phyloP scores from a whole-genome alignment of 345 rosid genomes.

The Camelina sativa region DNA sequence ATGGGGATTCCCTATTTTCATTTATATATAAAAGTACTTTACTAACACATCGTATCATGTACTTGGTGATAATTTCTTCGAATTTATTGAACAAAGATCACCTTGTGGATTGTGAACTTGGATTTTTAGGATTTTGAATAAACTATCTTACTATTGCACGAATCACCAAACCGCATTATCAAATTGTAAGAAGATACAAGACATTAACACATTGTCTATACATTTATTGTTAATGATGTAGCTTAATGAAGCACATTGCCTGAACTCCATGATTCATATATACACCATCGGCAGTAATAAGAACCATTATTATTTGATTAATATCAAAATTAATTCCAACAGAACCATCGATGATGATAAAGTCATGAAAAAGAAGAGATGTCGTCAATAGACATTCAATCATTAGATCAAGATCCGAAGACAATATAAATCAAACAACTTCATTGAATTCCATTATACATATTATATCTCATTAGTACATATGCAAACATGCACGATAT shows the following conservation, averaged over 20 bases:
- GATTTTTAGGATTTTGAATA: neutral
- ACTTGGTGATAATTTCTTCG: no score
- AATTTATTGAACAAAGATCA: no score
- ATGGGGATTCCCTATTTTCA: no score
- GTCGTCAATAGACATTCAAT: neutral
- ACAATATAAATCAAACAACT: neutral
- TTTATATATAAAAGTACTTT: no score
- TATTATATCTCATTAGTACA: neutral
- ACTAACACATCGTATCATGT: no score
- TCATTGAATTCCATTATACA: neutral
- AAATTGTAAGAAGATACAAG: neutral
- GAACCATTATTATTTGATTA: neutral
- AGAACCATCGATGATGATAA: neutral
- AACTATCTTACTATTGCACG: neutral
- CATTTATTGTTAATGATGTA: neutral
- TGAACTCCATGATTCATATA: neutral
- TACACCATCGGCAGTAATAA: neutral
- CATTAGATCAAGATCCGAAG: neutral
- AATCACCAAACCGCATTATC: no score
- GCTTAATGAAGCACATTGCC: neutral
- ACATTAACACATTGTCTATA: neutral
- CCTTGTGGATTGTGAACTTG: neutral
- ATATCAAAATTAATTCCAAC: neutral
- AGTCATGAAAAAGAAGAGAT: neutral
- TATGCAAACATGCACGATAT: neutral